Evolutionary conservation across 306 rosid species (phyloP), one percentile per base, ranked within the genome.

Genomic region (Trifolium subterraneum): DNA sequence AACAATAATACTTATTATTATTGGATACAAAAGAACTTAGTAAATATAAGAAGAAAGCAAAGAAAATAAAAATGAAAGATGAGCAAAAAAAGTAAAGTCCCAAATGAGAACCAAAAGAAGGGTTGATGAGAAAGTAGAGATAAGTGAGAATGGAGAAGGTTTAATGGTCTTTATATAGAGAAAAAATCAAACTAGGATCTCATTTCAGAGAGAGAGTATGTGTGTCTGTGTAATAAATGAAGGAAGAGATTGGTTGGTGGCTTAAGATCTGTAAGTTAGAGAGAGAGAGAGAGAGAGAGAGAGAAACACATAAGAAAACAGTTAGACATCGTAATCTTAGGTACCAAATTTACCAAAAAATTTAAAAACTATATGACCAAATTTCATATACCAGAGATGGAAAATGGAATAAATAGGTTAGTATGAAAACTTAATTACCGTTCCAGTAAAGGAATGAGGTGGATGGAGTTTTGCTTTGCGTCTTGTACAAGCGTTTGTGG

Each of bases 291-390:
- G 64, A 60, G 79, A 55, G 71, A 75, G 73, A 39, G 72, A 50
- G 77, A 72, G 54, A 73, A 60, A 60, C 77, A 55, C 78, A 70
- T 51, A 22, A 41, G 20, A 58, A 58, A 86, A 75, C 93, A 74
- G 98, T 87, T 86, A 85, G 44, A 58, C 90, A 86, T 93, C 92
- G 84, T 84, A 87, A 87, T 93, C 90, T 60, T 15, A 83, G 88
- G 85, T 29, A 82, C 89, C 87, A 86, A 88, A 87, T 79, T 81
- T 86, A 79, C 84, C 89, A 72, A 86, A 86, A 86, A 80, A 68
- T 71, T 81, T 84, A 75, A 81, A 81, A 78, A 41, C 84, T 54
- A 64, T 78, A 78, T 84, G 88, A 83, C 82, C 74, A 33, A 68
- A 63, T 81, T 81, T 87, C 50, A 47, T 44, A 61, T 72, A 33